Base-by-base conservation (phyloP, 441 rosid genomes). In the Erodium moschatum region DNA sequence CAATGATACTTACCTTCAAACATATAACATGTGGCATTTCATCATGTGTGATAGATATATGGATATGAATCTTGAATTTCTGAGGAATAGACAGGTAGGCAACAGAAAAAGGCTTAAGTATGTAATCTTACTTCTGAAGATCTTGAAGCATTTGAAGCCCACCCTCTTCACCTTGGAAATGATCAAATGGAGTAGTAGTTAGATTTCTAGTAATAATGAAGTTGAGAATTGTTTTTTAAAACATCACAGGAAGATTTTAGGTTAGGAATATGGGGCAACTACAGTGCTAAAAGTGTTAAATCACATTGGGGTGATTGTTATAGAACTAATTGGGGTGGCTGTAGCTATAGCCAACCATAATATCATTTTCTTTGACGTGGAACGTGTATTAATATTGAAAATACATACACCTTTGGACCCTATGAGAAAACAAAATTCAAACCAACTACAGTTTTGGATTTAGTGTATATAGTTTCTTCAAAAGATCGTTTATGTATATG, bases 41-140 rank as follows among this genome's bases (percentile, higher is more conserved):
- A 58, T 58, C 31, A 7, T 58, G 27, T 58, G 4, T 7, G 10
- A 58, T 58, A 19, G 42, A 58, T 19, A 58, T 19, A 20, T 58
- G 64, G n/a, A 58, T 21, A 58, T 58, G 64, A 8, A 58, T 58
- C 27, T 58, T 58, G 64, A 58, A 58, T 58, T 18, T 58, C 5
- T 58, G 64, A 58, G 64, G 21, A 15, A 52, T 52, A 52, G 5
- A 52, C 1, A 52, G 21, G 60, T 7, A 56, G 27, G 13, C 31
- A 58, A 18, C 64, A 58, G 62, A 63, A 63, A 63, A 12, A 63
- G 29, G 66, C 15, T 62, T 63, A 12, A 27, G 66, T 21, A 63
- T 24, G 9, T 63, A 63, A 63, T 38, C 42, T 38, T 5, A 38
- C 42, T 6, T 38, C 5, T 38, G 42, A 38, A 38, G 42, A 38